Conservation (phyloP, 148 eudicot genomes). For the Silene conica region DNA sequence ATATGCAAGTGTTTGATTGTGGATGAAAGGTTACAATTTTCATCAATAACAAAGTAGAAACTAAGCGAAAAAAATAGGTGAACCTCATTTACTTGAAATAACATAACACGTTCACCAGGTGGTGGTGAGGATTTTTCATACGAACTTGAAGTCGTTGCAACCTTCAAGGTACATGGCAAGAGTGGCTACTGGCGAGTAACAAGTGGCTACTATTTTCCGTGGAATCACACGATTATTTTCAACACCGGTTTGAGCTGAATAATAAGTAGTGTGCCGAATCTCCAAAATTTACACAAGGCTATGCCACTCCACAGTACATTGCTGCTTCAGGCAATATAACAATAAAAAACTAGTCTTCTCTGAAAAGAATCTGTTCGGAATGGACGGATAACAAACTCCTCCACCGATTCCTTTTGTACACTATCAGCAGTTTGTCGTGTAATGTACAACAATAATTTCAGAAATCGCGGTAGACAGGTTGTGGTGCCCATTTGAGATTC, state of each 20-base stretch:
- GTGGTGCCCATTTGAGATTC: slow-evolving; percentile 78
- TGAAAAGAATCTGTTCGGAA: slow-evolving; percentile 3
- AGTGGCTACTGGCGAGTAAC: no score
- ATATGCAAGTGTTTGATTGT: neutral
- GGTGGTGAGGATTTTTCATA: neutral
- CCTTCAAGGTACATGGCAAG: neutral
- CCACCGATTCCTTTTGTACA: slow-evolving; percentile 15
- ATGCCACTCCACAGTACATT: slow-evolving; percentile 5
- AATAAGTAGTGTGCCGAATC: neutral
- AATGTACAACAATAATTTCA: slow-evolving; percentile 28
- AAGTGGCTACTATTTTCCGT: neutral
- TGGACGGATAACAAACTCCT: neutral
- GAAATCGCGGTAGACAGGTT: slow-evolving; percentile 73
- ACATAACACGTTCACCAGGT: neutral
- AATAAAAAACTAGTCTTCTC: neutral
- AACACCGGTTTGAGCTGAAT: neutral
- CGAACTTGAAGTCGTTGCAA: neutral
- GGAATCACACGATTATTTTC: neutral
- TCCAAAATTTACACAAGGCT: slow-evolving; percentile 17
- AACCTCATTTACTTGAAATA: no score
- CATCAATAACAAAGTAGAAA: neutral
- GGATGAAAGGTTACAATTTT: neutral
- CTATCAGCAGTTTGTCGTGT: slow-evolving; percentile 12
- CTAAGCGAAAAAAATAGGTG: neutral
- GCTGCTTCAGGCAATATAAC: neutral